phyloP scores from a whole-genome alignment of 352 stramenopile genomes.

The Phytophthora rubi region DNA sequence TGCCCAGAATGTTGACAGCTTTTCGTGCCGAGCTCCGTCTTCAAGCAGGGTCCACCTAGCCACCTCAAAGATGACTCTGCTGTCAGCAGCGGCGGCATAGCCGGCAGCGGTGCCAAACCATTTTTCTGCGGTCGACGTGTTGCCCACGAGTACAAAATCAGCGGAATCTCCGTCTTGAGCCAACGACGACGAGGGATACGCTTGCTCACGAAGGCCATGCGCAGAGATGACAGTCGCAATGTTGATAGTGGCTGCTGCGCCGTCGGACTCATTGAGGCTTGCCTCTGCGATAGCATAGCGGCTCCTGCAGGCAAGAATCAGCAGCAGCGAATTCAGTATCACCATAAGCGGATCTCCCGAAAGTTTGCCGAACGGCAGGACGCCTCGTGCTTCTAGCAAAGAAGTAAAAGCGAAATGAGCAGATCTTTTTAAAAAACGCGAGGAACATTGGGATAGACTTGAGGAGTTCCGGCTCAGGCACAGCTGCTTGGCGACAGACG shows the following conservation, averaged over 20 bases:
- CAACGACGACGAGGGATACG: neutral
- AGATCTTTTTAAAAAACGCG: conserved; percentile 1
- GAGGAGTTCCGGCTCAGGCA: neutral
- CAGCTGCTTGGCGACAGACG: conserved; percentile 1
- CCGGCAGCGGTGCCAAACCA: neutral
- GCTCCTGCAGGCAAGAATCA: neutral
- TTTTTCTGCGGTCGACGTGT: neutral
- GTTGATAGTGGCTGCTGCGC: neutral
- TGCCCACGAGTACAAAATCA: conserved; percentile 15
- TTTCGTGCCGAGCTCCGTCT: conserved; percentile 13
- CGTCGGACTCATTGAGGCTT: neutral
- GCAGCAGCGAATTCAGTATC: neutral
- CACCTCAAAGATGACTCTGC: conserved; percentile 11
- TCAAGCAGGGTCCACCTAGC: conserved; percentile 7
- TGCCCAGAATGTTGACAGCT: conserved; percentile 29
- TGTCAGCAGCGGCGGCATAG: conserved; percentile 2
- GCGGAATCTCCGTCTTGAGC: neutral
- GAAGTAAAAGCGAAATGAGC: conserved; percentile 8
- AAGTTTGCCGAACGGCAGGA: neutral
- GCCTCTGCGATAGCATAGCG: neutral
- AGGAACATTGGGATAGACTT: neutral
- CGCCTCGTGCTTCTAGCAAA: neutral
- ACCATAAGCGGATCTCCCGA: neutral
- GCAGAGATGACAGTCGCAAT: conserved; percentile 2
- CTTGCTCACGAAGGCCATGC: neutral